These are phyloP conservation scores for Solanum paucissectum DNA, from an alignment of 257 asterid genomes.

Conservation along the genomic window DNA sequence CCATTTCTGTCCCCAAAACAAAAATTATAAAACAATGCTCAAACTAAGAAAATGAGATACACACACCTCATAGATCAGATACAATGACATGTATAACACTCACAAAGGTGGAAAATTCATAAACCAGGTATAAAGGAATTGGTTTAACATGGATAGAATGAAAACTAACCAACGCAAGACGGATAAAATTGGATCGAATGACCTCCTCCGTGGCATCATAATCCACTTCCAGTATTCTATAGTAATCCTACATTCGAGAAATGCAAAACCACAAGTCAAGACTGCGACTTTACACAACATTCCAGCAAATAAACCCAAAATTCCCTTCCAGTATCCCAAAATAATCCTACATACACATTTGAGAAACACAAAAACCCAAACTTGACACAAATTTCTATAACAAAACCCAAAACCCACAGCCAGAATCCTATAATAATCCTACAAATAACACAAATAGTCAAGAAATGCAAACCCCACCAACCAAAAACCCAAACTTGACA, in stretches of 20 bases:
- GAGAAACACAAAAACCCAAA: neutral
- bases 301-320: constrained; percentile 25
- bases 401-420: neutral
- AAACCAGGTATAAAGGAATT: neutral
- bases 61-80: neutral
- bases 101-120: neutral
- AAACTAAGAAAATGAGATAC: neutral
- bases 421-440: neutral
- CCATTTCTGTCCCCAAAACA: constrained; percentile 56
- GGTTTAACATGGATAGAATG: neutral
- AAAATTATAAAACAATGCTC: neutral
- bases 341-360: constrained; percentile 40
- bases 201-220: constrained; percentile 84
- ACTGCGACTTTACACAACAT: neutral
- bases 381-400: neutral
- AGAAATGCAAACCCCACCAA: neutral
- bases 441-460: neutral
- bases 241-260: constrained; percentile 50
- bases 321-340: constrained; percentile 63
- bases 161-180: constrained; percentile 73
- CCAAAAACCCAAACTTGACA: neutral
- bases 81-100: neutral
- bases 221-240: constrained; percentile 74
- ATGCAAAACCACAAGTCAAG: neutral
- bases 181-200: constrained; percentile 78